Base-by-base conservation (phyloP, 768 basidiomycete species). In the Phylloporus scabripes region DNA sequence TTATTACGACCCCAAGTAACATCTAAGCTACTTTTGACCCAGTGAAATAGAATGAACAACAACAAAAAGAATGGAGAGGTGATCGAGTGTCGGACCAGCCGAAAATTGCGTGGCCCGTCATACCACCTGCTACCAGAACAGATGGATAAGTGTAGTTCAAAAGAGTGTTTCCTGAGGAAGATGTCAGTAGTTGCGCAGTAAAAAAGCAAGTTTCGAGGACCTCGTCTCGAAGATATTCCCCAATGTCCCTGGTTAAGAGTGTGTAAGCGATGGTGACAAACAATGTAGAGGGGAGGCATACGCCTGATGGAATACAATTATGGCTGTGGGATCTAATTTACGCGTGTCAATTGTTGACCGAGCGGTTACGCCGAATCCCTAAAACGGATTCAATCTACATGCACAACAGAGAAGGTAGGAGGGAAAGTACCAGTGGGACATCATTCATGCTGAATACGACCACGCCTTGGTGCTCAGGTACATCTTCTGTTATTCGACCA, bases 251-350 rank as follows among this genome's bases (percentile, higher is more conserved):
- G 61, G 42, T 39, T 26, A 7, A 45, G 17, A 29, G 45, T 18
- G 45, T 15, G 46, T 52, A 34, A 61, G 42, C 45, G 37, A 45
- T 24, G 46, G 42, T 24, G 43, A 24, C 36, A 7, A 47, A 20
- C 14, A 21, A 29, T 14, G 1, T 15, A 23, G 49, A 43, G 40
- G 23, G 29, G 15, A 24, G 40, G 46, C 50, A 50, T 64, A 94
- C 91, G 96, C 87, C 74, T 99, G 96, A 64, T 98, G 96, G 71
- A 98, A 99, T 3, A 97, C 96, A 42, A 99, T 85, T 50, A 99
- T 97, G 7, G 90, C 83, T 20, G 94, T 97, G 20, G 96, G 96
- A 64, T 98, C 96, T 38, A 98, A 70, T 78, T 99, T 99, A 57
- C 95, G 74, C 21, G 96, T 97, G 67, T 99, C 96, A 7, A 96